Percentiles rank a stretch among this genome's conserved stretches.
These are phyloP conservation scores for Fusarium setosum DNA, from an alignment of 2,329 filamentous ascomycete genomes.

Conservation along the genomic window DNA sequence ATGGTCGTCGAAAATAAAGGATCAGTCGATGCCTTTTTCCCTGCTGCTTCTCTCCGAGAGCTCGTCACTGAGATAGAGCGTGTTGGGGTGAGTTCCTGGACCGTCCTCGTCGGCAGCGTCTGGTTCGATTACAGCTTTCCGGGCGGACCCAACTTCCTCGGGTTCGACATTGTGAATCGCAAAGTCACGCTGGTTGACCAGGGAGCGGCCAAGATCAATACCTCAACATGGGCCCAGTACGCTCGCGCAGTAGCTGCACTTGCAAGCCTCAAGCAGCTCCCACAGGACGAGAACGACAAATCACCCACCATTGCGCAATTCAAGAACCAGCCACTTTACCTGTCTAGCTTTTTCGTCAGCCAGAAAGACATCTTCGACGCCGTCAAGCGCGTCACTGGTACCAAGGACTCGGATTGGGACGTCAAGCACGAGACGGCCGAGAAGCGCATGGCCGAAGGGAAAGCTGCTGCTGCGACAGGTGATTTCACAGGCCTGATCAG, in stretches of 20 bases:
- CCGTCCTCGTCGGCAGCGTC: slow-evolving; percentile 8
- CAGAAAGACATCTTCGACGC: slow-evolving; percentile 75
- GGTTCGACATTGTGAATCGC: slow-evolving; percentile 60
- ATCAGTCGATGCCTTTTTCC: not conserved
- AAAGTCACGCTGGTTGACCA: slow-evolving; percentile 37
- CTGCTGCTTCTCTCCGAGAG: not conserved
- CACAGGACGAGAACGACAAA: not conserved
- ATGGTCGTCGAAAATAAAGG: slow-evolving; percentile 28
- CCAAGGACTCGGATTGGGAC: slow-evolving; percentile 69
- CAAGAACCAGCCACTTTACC: slow-evolving; percentile 60
- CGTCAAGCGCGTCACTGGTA: slow-evolving; percentile 68
- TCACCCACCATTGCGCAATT: slow-evolving; percentile 50
- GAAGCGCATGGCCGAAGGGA: slow-evolving; percentile 42
- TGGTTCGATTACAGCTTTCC: slow-evolving; percentile 24
- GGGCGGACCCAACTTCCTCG: slow-evolving; percentile 33
- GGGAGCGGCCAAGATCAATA: slow-evolving; percentile 2
- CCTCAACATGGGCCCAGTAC: slow-evolving; percentile 5
- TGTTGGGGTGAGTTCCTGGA: slow-evolving; percentile 15
- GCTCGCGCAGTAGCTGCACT: slow-evolving; percentile 8
- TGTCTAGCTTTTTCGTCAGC: slow-evolving; percentile 67
- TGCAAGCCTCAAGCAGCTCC: not conserved
- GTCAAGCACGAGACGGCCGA: slow-evolving; percentile 59
- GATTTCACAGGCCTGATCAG: not conserved
- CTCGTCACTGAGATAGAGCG: slow-evolving; percentile 1
- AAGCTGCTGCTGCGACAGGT: not conserved